Evolutionary conservation across 495 filamentous ascomycete genomes (phyloP).

Genomic region (Schizothecium vesticola): DNA sequence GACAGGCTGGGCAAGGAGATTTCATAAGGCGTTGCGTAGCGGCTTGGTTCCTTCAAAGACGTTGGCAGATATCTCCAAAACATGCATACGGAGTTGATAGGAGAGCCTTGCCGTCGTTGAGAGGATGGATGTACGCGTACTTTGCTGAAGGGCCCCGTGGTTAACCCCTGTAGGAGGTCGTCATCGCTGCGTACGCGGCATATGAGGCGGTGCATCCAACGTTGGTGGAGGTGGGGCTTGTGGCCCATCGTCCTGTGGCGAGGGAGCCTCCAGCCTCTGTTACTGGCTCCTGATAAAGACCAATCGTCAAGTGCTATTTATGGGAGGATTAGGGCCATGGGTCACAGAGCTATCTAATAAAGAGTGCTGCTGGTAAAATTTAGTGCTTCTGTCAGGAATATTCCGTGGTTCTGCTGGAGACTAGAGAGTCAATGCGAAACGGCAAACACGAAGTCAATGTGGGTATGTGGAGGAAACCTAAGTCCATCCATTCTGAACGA

Average conservation of each 20-base stretch:
- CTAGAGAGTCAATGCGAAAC: background rate
- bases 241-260: background rate
- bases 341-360: background rate
- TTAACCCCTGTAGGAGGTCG: background rate
- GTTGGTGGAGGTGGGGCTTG: background rate
- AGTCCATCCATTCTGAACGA: background rate
- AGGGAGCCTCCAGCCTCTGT: background rate
- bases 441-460: background rate
- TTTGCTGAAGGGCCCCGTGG: background rate
- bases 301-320: background rate
- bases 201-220: background rate
- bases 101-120: background rate
- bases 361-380: background rate
- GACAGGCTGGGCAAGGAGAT: slow-evolving; percentile 63
- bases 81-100: background rate
- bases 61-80: background rate
- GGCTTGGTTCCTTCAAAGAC: background rate
- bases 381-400: background rate
- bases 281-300: background rate
- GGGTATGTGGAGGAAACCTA: background rate
- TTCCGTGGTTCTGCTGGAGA: background rate
- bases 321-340: background rate
- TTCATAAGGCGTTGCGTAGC: slow-evolving; percentile 15
- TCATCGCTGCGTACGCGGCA: background rate
- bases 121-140: background rate